Evolutionary conservation across 148 eudicot species (phyloP).

Genomic region (Camellia granthamiana): DNA sequence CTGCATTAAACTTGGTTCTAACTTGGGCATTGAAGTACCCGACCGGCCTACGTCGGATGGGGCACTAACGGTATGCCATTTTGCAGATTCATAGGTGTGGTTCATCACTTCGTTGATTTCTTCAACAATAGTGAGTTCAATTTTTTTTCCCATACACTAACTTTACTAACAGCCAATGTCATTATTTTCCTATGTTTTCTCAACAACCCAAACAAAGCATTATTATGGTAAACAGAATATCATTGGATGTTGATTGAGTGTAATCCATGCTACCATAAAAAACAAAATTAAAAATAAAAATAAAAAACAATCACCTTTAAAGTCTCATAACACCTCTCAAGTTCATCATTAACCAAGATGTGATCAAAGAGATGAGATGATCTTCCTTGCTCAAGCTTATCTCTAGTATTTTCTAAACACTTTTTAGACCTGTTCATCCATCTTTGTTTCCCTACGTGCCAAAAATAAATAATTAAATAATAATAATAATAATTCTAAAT

Average conservation of each 20-base stretch:
- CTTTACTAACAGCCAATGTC: background rate
- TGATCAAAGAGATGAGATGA: conserved; percentile 67
- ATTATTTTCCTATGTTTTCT: background rate
- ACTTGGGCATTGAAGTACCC: no score
- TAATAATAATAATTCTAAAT: no score
- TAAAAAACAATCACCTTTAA: conserved; percentile 49
- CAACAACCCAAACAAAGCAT: background rate
- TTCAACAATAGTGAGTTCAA: no score
- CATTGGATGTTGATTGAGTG: conserved; percentile 30
- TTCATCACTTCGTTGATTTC: no score
- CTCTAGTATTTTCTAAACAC: conserved; percentile 62
- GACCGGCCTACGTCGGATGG: no score
- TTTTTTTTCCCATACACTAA: background rate
- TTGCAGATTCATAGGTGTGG: no score
- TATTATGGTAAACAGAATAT: background rate
- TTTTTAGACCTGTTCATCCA: conserved; percentile 74
- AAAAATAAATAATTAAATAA: background rate
- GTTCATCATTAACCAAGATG: conserved; percentile 60
- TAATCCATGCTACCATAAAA: conserved; percentile 29
- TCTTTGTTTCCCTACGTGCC: conserved; percentile 66
- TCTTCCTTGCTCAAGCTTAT: conserved; percentile 65
- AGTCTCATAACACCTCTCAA: conserved; percentile 52
- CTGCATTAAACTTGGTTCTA: no score
- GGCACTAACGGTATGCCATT: no score
- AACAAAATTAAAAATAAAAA: background rate